Base-by-base conservation (phyloP, 352 stramenopile species). In the Globisporangium takayamanum region DNA sequence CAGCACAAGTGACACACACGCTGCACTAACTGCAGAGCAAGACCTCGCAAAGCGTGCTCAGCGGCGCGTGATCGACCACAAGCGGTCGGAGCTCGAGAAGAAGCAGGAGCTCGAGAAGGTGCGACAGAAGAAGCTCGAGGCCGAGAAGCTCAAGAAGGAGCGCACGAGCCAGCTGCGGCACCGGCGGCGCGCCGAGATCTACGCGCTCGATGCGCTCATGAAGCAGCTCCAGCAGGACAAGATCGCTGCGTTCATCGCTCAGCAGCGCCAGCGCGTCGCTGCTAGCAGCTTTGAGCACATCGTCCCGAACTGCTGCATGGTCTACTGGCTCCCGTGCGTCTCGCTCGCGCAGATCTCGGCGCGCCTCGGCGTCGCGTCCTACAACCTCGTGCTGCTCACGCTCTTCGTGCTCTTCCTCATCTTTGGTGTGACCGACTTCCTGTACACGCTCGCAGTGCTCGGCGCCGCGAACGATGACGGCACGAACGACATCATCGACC, bases 221-320 rank as follows among this genome's bases (percentile, higher is more conserved):
- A 65, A 74, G 15, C 66, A 85, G 53, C 58, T 89, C 18, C 80
- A 89, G 52, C 80, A 88, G 53, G 75, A 75, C 16, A 89, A 89
- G 63, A 72, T 88, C 52, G 60, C 72, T 1, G 56, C 50, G 22
- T 89, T 75, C 37, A 72, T 89, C 46, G 60, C 65, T 5, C 67
- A 67, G 0, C 67, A 85, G 53, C 68, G 73, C 48, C 36, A 83
- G 48, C 28, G 64, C 26, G 55, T 59, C 25, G 39, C 39, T 20
- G 14, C 14, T 5, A n/a, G 14, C 14, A 45, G 44, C 62, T 76
- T 68, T 53, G 53, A 54, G 25, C 33, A 65, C 42, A 39, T 65
- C 28, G 54, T 76, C 14, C 61, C 70, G 52, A 75, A 71, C 64
- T 73, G 67, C 52, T 60, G 55, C 50, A 70, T 73, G 62, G 56